phyloP scores from a whole-genome alignment of 176 grass and related monocot species.

The Eragrostis curvula region DNA sequence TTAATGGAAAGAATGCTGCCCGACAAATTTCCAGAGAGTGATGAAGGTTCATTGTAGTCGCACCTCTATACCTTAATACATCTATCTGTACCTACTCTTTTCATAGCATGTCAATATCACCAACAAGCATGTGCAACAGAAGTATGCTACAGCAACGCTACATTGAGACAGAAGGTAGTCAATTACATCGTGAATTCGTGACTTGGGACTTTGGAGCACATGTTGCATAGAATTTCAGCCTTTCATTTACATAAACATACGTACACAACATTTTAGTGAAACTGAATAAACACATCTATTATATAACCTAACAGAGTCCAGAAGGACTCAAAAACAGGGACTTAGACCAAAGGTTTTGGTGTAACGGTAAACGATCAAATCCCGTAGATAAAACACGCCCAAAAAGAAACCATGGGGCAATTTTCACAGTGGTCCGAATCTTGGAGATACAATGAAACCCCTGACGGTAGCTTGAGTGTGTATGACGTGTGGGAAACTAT shows the following conservation, averaged over 20 bases:
- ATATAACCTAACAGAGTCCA: not conserved
- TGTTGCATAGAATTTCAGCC: conserved; percentile 4
- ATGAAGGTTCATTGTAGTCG: conserved; percentile 1
- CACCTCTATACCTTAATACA: not conserved
- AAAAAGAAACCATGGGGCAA: not conserved
- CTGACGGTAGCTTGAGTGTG: not conserved
- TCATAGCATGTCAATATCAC: conserved; percentile 3
- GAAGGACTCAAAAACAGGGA: conserved; percentile 5
- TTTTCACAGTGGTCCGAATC: not conserved
- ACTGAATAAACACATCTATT: conserved; percentile 16
- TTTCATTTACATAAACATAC: not conserved
- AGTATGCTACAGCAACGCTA: not conserved
- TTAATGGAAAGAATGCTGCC: conserved; percentile 17
- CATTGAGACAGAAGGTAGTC: conserved; percentile 2
- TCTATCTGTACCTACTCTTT: not conserved
- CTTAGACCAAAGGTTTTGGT: not conserved
- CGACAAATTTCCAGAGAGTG: conserved; percentile 13
- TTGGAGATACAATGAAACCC: not conserved
- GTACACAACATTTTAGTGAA: not conserved
- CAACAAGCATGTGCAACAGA: too few species aligned
- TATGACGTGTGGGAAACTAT: not conserved
- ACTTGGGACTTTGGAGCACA: not conserved
- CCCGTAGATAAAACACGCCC: not conserved
- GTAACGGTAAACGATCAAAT: not conserved
- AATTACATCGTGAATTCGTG: not conserved